These are phyloP conservation scores for Coniochaeta pulveracea DNA, from an alignment of 2,329 filamentous ascomycete genomes.

Conservation along the genomic window DNA sequence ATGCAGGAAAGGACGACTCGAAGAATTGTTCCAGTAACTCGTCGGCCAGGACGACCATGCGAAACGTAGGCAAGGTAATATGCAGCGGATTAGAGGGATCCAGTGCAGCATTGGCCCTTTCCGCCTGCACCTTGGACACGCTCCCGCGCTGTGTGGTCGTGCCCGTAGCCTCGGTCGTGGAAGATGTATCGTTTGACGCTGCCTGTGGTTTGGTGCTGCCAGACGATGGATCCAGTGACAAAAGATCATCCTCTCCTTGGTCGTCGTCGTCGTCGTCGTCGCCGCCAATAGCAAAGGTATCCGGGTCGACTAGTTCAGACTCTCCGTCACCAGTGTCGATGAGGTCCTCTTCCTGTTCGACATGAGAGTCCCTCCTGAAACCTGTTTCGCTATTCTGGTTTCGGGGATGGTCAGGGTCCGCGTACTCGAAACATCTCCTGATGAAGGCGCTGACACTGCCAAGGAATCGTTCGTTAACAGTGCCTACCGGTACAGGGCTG, in stretches of 20 bases:
- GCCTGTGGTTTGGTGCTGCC: slow-evolving; percentile 29
- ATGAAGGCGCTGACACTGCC: slow-evolving; percentile 95
- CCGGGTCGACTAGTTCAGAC: slow-evolving; percentile 22
- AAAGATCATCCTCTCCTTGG: slow-evolving; percentile 50
- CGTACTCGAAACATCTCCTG: slow-evolving; percentile 92
- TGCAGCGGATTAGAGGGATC: slow-evolving; percentile 89
- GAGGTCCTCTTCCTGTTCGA: slow-evolving; percentile 8
- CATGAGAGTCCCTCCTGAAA: slow-evolving; percentile 13
- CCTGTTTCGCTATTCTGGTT: slow-evolving; percentile 30
- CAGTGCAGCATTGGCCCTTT: slow-evolving; percentile 78
- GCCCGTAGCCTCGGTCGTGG: slow-evolving; percentile 9
- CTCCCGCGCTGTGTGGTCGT: slow-evolving; percentile 21
- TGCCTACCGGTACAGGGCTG: slow-evolving; percentile 33
- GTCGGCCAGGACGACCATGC: slow-evolving; percentile 95
- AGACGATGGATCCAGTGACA: slow-evolving; percentile 42
- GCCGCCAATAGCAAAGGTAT: slow-evolving; percentile 66
- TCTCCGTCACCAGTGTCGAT: slow-evolving; percentile 9
- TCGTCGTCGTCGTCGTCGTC: slow-evolving; percentile 47
- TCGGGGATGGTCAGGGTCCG: slow-evolving; percentile 75
- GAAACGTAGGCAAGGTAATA: slow-evolving; percentile 93
- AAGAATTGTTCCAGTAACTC: slow-evolving; percentile 96
- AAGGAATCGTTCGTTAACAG: slow-evolving; percentile 79
- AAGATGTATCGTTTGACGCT: slow-evolving; percentile 11
- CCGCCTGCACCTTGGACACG: slow-evolving; percentile 54
- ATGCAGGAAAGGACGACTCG: slow-evolving; percentile 86